Evolutionary conservation across 306 rosid genomes (phyloP).

Genomic region (Fragaria vesca): DNA sequence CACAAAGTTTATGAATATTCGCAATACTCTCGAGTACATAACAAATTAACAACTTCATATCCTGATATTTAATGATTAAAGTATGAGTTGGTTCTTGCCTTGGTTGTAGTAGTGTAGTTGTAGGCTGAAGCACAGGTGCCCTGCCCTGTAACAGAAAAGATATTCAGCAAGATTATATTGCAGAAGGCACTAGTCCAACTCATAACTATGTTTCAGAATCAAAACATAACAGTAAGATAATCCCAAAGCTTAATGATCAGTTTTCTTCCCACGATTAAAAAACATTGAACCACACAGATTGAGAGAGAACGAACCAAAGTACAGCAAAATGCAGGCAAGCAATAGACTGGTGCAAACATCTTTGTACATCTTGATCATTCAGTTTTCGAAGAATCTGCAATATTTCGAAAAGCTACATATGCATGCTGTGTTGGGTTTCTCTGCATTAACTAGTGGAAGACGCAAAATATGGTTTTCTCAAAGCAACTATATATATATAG

Average conservation of each 20-base stretch:
- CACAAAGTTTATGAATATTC: not conserved
- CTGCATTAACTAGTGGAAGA: not conserved
- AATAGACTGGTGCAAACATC: conserved; percentile 24
- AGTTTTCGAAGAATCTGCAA: not conserved
- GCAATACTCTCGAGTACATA: not conserved
- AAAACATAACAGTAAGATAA: not conserved
- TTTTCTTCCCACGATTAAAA: not conserved
- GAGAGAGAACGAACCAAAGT: conserved; percentile 48
- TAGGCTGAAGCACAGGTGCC: conserved; percentile 42
- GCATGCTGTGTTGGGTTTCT: not conserved
- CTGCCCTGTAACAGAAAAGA: conserved; percentile 41
- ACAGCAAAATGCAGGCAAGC: conserved; percentile 36
- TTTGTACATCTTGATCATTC: conserved; percentile 42
- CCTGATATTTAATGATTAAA: not conserved
- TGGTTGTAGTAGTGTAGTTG: conserved; percentile 55
- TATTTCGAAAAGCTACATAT: not conserved
- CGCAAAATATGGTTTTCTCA: not conserved
- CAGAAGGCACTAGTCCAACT: not conserved
- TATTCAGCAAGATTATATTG: not conserved
- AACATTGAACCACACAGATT: not conserved
- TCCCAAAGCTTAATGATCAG: not conserved
- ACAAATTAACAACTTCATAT: not conserved
- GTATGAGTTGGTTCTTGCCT: conserved; percentile 43
- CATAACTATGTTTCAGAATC: not conserved
- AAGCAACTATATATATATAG: not conserved